Evolutionary conservation across 768 basidiomycete species (phyloP).

Genomic region (Lactifluus volemus): DNA sequence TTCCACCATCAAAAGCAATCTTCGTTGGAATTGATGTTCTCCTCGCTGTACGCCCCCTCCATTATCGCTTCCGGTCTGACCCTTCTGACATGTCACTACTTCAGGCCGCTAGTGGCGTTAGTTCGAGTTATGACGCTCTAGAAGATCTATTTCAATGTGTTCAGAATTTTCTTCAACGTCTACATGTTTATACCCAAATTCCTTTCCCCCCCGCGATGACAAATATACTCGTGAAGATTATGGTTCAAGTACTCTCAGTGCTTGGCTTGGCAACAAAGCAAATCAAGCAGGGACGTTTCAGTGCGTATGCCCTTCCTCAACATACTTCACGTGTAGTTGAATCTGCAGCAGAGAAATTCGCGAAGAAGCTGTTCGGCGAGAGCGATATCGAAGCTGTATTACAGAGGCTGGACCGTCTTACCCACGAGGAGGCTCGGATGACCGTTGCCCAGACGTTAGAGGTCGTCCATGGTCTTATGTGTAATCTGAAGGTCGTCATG

Average conservation of each 20-base stretch:
- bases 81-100: not conserved
- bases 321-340: not conserved
- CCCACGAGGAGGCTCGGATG: not conserved
- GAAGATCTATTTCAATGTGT: not conserved
- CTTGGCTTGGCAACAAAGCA: slow-evolving; percentile 7
- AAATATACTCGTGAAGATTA: not conserved
- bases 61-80: not conserved
- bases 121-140: not conserved
- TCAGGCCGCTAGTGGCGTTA: not conserved
- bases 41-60: not conserved
- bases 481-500: not conserved
- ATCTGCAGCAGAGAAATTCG: not conserved
- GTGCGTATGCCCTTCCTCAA: not conserved
- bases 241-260: slow-evolving; percentile 1
- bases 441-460: not conserved
- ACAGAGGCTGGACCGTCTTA: not conserved
- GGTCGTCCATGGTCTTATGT: not conserved
- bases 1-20: not conserved
- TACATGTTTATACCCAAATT: not conserved
- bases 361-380: slow-evolving; percentile 2
- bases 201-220: not conserved
- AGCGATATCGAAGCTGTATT: not conserved
- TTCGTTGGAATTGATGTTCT: slow-evolving; percentile 4
- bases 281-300: not conserved
- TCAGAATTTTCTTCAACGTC: not conserved